Evolutionary conservation across 2,329 filamentous ascomycete genomes (phyloP), one percentile per base, ranked within the genome.

Genomic region (Ophiobolus disseminans): DNA sequence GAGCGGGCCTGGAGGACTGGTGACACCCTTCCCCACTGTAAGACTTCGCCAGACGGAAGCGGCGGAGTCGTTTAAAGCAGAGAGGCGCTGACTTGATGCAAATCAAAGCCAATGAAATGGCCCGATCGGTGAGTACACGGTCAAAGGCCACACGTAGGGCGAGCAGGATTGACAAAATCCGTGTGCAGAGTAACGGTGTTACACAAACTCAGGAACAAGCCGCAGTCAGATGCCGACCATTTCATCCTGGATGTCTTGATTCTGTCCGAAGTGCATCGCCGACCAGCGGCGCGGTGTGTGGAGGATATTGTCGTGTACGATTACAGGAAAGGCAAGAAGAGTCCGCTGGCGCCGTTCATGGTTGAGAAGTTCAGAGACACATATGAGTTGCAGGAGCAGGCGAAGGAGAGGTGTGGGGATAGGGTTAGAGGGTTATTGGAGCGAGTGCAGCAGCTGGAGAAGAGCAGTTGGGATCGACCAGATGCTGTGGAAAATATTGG

Each of bases 231-330:
- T 7, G 76, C 75, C 5, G 80, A 81, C 49, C 80, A 82, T 16
- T 82, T 93, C 54, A 70, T 82, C 43, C 74, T 86, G 17, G 81
- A 86, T 52, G 83, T 83, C 3, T 58, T 86, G 50, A 84, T 96
- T 40, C 69, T 96, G 13, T 95, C 90, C 1, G 89, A 96, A 69
- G 77, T 79, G 30, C 85, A 90, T 62, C 85, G 86, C 63, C 81
- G 91, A 16, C 78, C 85, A 11, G 89, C 90, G 7, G 91, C 91
- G 3, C 78, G 86, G 34, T 88, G 88, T 47, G 78, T 84, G 21
- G 92, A 97, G 73, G 89, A 93, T 58, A 84, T 90, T 48, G 87
- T 89, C 8, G 78, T 90, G 1, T 95, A 94, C 73, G 88, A 96
- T 74, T 90, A 91, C 70, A 75, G 70, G 22, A 68, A 73, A 20